phyloP scores from a whole-genome alignment of 176 grass and related monocot species.

The Alopecurus myosuroides region DNA sequence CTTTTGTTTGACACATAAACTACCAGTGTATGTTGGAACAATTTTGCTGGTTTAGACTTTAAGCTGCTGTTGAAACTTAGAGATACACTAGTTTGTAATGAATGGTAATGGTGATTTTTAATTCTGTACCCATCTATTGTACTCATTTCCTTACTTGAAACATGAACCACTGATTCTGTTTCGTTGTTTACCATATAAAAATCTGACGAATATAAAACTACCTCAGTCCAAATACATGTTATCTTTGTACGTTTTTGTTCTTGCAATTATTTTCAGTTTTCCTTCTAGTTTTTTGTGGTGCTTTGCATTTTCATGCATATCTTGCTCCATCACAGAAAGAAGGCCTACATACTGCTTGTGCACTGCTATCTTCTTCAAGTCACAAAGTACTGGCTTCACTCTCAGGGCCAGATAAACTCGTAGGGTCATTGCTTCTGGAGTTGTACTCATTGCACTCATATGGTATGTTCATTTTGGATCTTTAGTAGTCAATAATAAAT shows the following conservation, averaged over 20 bases:
- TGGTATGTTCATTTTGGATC: slow-evolving; percentile 34
- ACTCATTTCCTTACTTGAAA: neutral
- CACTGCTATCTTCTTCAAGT: slow-evolving; percentile 62
- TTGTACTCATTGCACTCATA: slow-evolving; percentile 37
- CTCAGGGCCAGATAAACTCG: slow-evolving; percentile 43
- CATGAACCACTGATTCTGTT: neutral
- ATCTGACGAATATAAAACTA: neutral
- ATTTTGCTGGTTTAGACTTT: neutral
- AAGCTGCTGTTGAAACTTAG: neutral
- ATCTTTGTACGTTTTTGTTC: neutral
- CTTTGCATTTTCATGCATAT: slow-evolving; percentile 8
- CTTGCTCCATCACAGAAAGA: slow-evolving; percentile 37
- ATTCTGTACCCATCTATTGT: neutral
- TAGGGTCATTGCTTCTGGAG: slow-evolving; percentile 67
- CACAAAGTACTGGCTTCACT: slow-evolving; percentile 66
- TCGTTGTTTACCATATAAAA: neutral
- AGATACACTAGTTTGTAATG: neutral
- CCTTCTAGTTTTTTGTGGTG: neutral
- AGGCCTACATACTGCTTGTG: slow-evolving; percentile 36
- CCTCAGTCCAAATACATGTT: neutral
- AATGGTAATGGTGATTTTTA: neutral
- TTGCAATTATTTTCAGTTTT: neutral
- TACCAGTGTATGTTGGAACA: neutral
- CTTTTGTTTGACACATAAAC: neutral
- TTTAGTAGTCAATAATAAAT: neutral